Evolutionary conservation across 306 rosid genomes (phyloP).

Genomic region (Malus sylvestris): DNA sequence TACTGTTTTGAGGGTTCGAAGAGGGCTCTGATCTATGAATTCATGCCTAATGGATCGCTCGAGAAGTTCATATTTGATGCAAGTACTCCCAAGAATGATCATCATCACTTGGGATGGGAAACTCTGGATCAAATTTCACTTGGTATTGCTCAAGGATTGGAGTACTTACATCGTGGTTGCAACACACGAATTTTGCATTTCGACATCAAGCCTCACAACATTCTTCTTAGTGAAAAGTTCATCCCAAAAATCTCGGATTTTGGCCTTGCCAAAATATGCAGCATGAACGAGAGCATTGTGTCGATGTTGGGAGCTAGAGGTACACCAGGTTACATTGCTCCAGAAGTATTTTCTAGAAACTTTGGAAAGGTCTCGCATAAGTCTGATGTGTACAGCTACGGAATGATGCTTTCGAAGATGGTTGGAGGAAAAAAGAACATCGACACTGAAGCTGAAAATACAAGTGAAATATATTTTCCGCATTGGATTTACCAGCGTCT

Average conservation of each 20-base stretch:
- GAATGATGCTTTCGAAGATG: conserved; percentile 14
- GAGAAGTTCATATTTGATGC: conserved; percentile 36
- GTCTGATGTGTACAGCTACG: conserved; percentile 30
- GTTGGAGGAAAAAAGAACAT: conserved; percentile 21
- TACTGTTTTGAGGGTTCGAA: conserved; percentile 19
- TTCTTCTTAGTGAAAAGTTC: no score
- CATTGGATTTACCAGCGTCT: conserved; percentile 30
- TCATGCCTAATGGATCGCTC: conserved; percentile 43
- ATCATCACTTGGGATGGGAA: conserved; percentile 19
- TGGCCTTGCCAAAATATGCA: no score
- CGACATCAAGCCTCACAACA: conserved; percentile 23
- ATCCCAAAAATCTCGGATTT: no score
- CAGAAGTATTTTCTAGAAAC: no score
- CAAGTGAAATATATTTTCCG: conserved; percentile 35
- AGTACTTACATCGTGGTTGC: conserved; percentile 33
- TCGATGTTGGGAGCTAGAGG: no score
- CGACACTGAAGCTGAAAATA: background rate
- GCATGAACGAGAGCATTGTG: no score
- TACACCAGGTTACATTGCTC: no score
- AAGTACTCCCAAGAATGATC: background rate
- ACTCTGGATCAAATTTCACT: conserved; percentile 19
- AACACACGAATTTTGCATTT: conserved; percentile 39
- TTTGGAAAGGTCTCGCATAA: conserved; percentile 21
- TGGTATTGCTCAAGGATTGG: conserved; percentile 39
- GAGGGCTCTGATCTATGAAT: conserved; percentile 29